These are phyloP conservation scores for Metschnikowia lunata DNA, from an alignment of 805 yeast genomes.

Conservation along the genomic window DNA sequence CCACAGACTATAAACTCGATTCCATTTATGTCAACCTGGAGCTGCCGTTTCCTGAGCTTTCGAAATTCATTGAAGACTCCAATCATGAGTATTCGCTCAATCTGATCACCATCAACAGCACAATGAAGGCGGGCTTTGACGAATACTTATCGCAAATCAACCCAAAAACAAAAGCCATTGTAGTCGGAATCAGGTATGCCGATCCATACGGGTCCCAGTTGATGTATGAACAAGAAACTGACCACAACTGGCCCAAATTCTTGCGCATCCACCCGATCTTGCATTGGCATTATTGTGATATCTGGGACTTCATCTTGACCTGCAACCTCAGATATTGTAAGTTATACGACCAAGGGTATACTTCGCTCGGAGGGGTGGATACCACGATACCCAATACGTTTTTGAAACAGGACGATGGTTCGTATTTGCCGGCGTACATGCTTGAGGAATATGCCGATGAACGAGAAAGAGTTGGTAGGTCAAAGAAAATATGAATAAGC, in stretches of 20 bases:
- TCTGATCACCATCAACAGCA: constrained; percentile 40
- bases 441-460: constrained; percentile 61
- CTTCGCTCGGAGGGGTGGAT: constrained; percentile 79
- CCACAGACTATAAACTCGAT: constrained; percentile 37
- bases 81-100: constrained; percentile 52
- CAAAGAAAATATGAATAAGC: not conserved
- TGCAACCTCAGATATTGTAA: constrained; percentile 63
- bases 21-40: constrained; percentile 76
- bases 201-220: constrained; percentile 78
- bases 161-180: constrained; percentile 60
- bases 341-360: constrained; percentile 79
- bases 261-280: constrained; percentile 81
- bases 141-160: constrained; percentile 48
- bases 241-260: constrained; percentile 88
- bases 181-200: constrained; percentile 82
- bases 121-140: constrained; percentile 66
- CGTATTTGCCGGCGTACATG: constrained; percentile 51
- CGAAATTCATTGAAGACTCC: constrained; percentile 58
- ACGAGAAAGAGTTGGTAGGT: constrained; percentile 43
- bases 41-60: constrained; percentile 65
- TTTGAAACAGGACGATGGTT: constrained; percentile 19
- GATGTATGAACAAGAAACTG: constrained; percentile 65
- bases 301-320: constrained; percentile 76
- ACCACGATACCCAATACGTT: constrained; percentile 72
- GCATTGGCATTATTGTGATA: constrained; percentile 77